Evolutionary conservation across 2,329 filamentous ascomycete species (phyloP).

Genomic region (Scytalidium sp.): DNA sequence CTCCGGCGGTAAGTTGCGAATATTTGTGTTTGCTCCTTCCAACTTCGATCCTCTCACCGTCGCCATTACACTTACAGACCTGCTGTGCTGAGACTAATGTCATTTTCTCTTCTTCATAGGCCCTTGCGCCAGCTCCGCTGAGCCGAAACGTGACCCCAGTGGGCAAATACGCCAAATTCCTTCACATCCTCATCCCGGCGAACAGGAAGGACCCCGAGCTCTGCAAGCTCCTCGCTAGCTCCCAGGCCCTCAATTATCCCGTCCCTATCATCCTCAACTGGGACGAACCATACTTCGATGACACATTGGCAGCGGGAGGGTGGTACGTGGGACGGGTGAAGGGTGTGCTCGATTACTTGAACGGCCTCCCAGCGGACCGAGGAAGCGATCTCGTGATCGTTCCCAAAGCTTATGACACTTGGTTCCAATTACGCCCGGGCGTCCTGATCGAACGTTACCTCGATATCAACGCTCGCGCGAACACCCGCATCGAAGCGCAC

Average conservation of each 20-base stretch:
- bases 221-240: background rate
- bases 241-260: conserved; percentile 1
- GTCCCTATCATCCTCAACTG: conserved; percentile 1
- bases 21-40: too few species aligned
- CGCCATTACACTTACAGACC: too few species aligned
- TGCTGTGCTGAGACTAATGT: too few species aligned
- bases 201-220: background rate
- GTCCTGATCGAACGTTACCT: conserved; percentile 14
- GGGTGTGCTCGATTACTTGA: background rate
- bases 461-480: conserved; percentile 10
- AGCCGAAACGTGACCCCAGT: background rate
- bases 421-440: conserved; percentile 16
- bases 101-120: too few species aligned
- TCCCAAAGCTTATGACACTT: conserved; percentile 16
- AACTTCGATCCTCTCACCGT: too few species aligned
- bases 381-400: conserved; percentile 9
- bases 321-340: background rate
- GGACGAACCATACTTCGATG: background rate
- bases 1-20: too few species aligned
- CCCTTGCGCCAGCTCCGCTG: too few species aligned
- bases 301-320: background rate
- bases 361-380: background rate
- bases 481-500: conserved; percentile 6
- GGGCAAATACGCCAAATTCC: background rate
- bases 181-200: conserved; percentile 2